Evolutionary conservation across 2,329 filamentous ascomycete species (phyloP).

Genomic region (Exophiala phaeomuriformis): DNA sequence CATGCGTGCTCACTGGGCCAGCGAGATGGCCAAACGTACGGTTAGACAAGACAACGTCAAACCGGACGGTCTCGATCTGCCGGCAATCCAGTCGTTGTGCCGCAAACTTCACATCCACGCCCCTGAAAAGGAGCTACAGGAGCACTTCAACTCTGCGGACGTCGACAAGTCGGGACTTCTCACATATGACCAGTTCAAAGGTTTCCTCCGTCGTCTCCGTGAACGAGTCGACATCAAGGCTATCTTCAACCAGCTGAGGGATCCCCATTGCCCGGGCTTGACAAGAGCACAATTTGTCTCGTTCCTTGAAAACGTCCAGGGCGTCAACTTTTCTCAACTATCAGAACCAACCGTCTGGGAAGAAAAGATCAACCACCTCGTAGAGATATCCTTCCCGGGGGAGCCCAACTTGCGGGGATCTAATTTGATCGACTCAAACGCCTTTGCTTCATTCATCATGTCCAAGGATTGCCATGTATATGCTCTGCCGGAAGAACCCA

Average conservation of each 20-base stretch:
- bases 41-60: constrained; percentile 46
- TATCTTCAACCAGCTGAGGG: constrained; percentile 60
- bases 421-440: constrained; percentile 61
- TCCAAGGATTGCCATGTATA: constrained; percentile 67
- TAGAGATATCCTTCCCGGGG: constrained; percentile 13
- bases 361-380: constrained; percentile 21
- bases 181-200: constrained; percentile 71
- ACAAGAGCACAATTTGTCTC: constrained; percentile 64
- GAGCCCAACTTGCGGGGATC: constrained; percentile 5
- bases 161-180: constrained; percentile 57
- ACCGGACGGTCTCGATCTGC: constrained; percentile 67
- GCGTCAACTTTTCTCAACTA: constrained; percentile 65
- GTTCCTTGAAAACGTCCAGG: constrained; percentile 68
- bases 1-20: constrained; percentile 75
- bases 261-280: constrained; percentile 55
- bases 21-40: constrained; percentile 67
- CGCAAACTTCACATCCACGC: constrained; percentile 88
- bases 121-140: constrained; percentile 63
- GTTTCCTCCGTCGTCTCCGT: constrained; percentile 76
- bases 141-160: constrained; percentile 68
- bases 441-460: constrained; percentile 68
- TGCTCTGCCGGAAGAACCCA: constrained; percentile 48
- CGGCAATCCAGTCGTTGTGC: constrained; percentile 74
- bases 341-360: constrained; percentile 18
- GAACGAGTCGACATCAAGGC: constrained; percentile 71